Evolutionary conservation across 2,329 filamentous ascomycete species (phyloP).

Genomic region (Apiospora hydei): DNA sequence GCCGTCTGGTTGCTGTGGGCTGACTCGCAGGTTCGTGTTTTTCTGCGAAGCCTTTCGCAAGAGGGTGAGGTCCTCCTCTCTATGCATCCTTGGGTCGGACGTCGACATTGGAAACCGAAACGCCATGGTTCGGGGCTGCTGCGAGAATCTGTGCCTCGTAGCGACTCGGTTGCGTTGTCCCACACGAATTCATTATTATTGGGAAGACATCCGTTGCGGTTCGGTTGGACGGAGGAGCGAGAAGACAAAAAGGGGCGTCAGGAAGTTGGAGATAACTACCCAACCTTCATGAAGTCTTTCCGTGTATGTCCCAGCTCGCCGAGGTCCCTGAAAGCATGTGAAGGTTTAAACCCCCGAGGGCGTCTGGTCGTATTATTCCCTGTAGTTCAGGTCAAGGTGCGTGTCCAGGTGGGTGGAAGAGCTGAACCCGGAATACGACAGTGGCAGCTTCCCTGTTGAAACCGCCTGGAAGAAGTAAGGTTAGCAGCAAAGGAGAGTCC

Average conservation of each 20-base stretch:
- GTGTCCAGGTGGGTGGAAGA: slow-evolving; percentile 17
- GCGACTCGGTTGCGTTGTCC: slow-evolving; percentile 20
- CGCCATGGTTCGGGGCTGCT: slow-evolving; percentile 40
- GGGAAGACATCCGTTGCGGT: slow-evolving; percentile 4
- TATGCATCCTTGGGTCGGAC: slow-evolving; percentile 43
- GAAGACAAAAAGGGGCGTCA: background rate
- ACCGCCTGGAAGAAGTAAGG: slow-evolving; percentile 12
- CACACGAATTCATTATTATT: slow-evolving; percentile 16
- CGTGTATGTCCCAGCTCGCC: slow-evolving; percentile 8
- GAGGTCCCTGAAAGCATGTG: slow-evolving; percentile 1
- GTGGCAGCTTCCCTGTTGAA: slow-evolving; percentile 3
- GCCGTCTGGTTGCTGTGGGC: slow-evolving; percentile 33
- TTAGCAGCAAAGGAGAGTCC: background rate
- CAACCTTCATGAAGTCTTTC: background rate
- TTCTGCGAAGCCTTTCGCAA: slow-evolving; percentile 42
- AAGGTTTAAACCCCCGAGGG: background rate
- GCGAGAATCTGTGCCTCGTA: slow-evolving; percentile 27
- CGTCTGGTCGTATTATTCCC: background rate
- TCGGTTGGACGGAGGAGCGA: background rate
- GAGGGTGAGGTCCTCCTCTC: slow-evolving; percentile 49
- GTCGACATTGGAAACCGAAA: slow-evolving; percentile 38
- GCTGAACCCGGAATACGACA: slow-evolving; percentile 15
- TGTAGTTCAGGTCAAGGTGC: background rate
- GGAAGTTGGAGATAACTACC: background rate
- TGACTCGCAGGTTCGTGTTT: slow-evolving; percentile 30